Evolutionary conservation across 176 grass and related monocot species (phyloP).

Genomic region (Aegilops longissima): DNA sequence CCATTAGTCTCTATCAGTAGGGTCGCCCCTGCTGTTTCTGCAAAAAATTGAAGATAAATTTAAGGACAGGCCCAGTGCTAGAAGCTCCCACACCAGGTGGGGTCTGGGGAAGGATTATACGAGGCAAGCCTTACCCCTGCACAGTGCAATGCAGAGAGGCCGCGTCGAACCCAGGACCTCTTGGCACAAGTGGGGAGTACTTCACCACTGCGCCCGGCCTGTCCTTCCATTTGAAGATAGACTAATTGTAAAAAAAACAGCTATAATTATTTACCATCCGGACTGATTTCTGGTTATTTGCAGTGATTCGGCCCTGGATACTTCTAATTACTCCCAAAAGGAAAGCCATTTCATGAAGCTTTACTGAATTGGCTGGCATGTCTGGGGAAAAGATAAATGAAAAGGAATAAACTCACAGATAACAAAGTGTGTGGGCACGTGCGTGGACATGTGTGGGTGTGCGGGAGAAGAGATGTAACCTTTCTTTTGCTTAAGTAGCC

Average conservation of each 20-base stretch:
- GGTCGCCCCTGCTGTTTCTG: background rate
- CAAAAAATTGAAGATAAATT: conserved; percentile 1
- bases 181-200: too few relatives aligned
- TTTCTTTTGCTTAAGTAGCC: conserved; percentile 53
- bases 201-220: too few relatives aligned
- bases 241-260: background rate
- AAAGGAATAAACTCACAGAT: conserved; percentile 27
- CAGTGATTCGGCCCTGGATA: conserved; percentile 59
- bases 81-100: too few relatives aligned
- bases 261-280: conserved; percentile 45
- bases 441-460: background rate
- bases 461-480: conserved; percentile 30
- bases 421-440: background rate
- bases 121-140: too few relatives aligned
- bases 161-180: too few relatives aligned
- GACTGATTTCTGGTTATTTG: conserved; percentile 61
- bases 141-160: too few relatives aligned
- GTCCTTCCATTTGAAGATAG: conserved; percentile 5
- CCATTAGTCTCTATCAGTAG: background rate
- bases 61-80: too few relatives aligned
- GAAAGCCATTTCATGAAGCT: conserved; percentile 89
- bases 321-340: conserved; percentile 83
- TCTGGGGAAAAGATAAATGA: conserved; percentile 24
- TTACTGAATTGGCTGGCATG: conserved; percentile 49
- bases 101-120: too few relatives aligned